A percentile compares a stretch with the other conserved stretches of the same genome.
These are phyloP conservation scores for Tulasnella sp. DNA, from an alignment of 768 basidiomycete genomes.

Conservation along the genomic window DNA sequence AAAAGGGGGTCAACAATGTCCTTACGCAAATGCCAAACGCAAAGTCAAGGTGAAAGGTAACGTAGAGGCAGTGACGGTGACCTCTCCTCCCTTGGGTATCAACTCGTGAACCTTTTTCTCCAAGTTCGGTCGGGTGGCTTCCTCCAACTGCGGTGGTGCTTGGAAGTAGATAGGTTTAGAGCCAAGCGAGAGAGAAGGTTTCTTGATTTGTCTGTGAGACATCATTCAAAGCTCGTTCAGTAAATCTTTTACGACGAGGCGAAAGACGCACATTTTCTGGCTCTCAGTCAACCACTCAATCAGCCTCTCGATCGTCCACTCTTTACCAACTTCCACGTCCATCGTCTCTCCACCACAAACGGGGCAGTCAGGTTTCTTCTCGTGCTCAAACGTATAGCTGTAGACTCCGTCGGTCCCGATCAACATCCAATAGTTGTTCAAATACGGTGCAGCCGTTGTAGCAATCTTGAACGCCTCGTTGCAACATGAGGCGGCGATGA, in stretches of 20 bases:
- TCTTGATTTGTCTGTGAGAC: constrained; percentile 81
- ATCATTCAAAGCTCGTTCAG: background rate
- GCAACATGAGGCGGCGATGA: constrained; percentile 96
- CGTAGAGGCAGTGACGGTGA: constrained; percentile 82
- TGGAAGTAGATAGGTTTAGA: constrained; percentile 84
- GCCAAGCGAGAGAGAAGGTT: constrained; percentile 80
- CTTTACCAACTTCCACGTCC: constrained; percentile 62
- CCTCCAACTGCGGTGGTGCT: constrained; percentile 86
- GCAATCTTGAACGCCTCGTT: constrained; percentile 99
- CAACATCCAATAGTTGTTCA: constrained; percentile 98
- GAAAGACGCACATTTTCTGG: constrained; percentile 82
- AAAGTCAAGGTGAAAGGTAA: constrained; percentile 75
- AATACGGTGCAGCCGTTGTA: constrained; percentile 86
- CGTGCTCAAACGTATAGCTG: constrained; percentile 95
- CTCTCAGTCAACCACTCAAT: constrained; percentile 84
- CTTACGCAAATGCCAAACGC: constrained; percentile 33
- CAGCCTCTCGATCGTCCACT: constrained; percentile 77
- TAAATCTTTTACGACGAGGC: background rate
- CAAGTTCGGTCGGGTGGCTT: constrained; percentile 85
- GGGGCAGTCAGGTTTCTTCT: constrained; percentile 88
- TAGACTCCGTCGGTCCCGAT: constrained; percentile 96
- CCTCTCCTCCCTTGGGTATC: constrained; percentile 66
- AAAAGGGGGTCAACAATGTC: background rate
- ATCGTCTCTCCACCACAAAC: constrained; percentile 92
- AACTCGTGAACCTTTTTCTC: constrained; percentile 81